A percentile compares a stretch with the other conserved stretches of the same genome.
Conservation (phyloP, 2,329 filamentous ascomycete species). For the Leptographium radiaticola region DNA sequence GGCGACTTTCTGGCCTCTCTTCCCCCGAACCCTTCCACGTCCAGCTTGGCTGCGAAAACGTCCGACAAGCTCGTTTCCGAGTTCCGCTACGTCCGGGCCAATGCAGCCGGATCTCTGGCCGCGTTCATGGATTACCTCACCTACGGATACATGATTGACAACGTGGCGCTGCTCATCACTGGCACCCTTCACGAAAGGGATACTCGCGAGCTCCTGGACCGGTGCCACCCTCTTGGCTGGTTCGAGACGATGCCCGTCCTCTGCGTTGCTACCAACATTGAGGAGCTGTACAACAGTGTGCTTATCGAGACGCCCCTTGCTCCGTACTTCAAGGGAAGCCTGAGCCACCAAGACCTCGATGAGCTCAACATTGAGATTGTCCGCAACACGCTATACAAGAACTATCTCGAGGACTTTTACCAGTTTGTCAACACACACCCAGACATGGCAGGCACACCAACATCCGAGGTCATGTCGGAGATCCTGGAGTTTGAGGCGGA, state of each 20-base stretch:
- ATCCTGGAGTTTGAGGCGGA: slow-evolving; percentile 96
- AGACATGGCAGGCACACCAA: slow-evolving; percentile 78
- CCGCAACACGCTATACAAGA: slow-evolving; percentile 97
- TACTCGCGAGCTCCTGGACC: slow-evolving; percentile 84
- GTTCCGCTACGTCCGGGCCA: slow-evolving; percentile 90
- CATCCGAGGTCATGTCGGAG: slow-evolving; percentile 88
- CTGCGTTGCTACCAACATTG: slow-evolving; percentile 94
- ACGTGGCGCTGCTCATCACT: slow-evolving; percentile 93
- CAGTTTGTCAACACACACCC: slow-evolving; percentile 83
- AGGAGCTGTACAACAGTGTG: slow-evolving; percentile 97
- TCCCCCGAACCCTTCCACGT: slow-evolving; percentile 93
- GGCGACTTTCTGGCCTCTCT: slow-evolving; percentile 92
- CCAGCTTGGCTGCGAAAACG: slow-evolving; percentile 83
- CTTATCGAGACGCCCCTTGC: slow-evolving; percentile 93
- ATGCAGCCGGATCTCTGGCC: slow-evolving; percentile 79
- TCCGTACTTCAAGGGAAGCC: slow-evolving; percentile 91
- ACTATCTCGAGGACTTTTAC: slow-evolving; percentile 97
- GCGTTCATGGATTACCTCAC: slow-evolving; percentile 98
- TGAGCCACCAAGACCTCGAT: slow-evolving; percentile 93
- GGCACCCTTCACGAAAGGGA: slow-evolving; percentile 95
- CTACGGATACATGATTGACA: slow-evolving; percentile 99
- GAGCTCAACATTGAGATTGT: slow-evolving; percentile 99
- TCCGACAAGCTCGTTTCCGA: slow-evolving; percentile 97
- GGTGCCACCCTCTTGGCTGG: slow-evolving; percentile 95
- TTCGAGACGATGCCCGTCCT: slow-evolving; percentile 98